Percentiles rank a stretch among this genome's conserved stretches.
These are phyloP conservation scores for Penicillium subrubescens DNA, from an alignment of 495 filamentous ascomycete genomes.

Conservation along the genomic window DNA sequence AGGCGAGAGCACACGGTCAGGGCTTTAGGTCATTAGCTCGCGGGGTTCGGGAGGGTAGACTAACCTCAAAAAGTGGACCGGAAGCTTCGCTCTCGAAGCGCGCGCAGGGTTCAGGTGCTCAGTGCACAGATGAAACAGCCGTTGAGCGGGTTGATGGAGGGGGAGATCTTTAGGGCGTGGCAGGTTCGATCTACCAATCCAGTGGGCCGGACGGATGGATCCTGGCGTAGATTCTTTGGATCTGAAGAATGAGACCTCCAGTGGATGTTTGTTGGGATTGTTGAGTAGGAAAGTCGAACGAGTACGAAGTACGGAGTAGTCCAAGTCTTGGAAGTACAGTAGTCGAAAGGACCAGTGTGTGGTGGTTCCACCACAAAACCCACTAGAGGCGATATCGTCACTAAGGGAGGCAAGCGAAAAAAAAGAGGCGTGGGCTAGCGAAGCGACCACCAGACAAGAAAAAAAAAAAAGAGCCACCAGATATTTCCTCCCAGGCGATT, in stretches of 20 bases:
- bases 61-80: constrained; percentile 17
- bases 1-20: constrained; percentile 11
- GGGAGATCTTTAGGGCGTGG: constrained; percentile 13
- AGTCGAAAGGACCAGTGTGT: neutral
- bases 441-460: constrained; percentile 8
- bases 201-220: neutral
- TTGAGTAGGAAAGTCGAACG: neutral
- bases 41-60: constrained; percentile 22
- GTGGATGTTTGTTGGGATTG: neutral
- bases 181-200: constrained; percentile 18
- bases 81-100: constrained; percentile 8
- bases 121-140: constrained; percentile 5
- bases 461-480: constrained; percentile 13
- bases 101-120: neutral
- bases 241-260: constrained; percentile 15
- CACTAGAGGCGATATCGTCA: neutral
- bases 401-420: constrained; percentile 9
- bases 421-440: constrained; percentile 3
- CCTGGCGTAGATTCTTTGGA: constrained; percentile 15
- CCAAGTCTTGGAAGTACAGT: neutral
- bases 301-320: neutral
- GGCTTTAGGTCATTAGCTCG: constrained; percentile 24
- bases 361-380: constrained; percentile 2
- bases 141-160: neutral
- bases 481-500: neutral